These are phyloP conservation scores for Simplicillium aogashimaense DNA, from an alignment of 2,329 filamentous ascomycete species.

Conservation along the genomic window DNA sequence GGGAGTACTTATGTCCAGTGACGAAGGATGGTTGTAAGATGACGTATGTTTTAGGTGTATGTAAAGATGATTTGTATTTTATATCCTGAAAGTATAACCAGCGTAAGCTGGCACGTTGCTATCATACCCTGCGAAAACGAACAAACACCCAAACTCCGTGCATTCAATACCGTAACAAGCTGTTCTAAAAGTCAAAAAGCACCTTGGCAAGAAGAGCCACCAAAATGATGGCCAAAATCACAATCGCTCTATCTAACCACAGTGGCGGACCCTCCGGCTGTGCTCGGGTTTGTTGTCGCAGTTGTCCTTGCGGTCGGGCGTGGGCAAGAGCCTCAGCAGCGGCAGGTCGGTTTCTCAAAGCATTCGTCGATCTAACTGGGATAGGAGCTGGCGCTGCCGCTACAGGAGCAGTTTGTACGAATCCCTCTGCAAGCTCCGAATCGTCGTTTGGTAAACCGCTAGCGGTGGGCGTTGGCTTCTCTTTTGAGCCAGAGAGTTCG, in stretches of 20 bases:
- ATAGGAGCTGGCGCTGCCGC: conserved; percentile 4
- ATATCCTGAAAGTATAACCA: too few species aligned
- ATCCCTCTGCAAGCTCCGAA: conserved; percentile 44
- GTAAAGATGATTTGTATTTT: background rate
- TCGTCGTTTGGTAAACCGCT: conserved; percentile 10
- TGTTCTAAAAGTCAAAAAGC: conserved; percentile 19
- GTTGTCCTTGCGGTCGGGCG: conserved; percentile 6
- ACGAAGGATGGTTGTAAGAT: background rate
- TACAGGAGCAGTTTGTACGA: conserved; percentile 38
- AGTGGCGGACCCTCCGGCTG: conserved; percentile 44
- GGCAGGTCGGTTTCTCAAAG: too few species aligned
- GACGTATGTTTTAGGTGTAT: background rate
- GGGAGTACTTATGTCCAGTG: background rate
- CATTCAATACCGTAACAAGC: background rate
- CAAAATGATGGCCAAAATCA: conserved; percentile 59
- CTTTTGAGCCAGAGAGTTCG: conserved; percentile 35
- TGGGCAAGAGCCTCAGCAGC: conserved; percentile 9
- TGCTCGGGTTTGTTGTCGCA: conserved; percentile 5
- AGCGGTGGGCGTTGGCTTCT: background rate
- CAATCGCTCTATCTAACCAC: conserved; percentile 77
- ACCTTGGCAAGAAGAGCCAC: conserved; percentile 59
- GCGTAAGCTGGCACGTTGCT: background rate
- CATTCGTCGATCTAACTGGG: too few species aligned
- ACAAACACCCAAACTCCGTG: background rate
- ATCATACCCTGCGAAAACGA: background rate